These are phyloP conservation scores for Cytospora chrysosperma DNA, from an alignment of 2,329 filamentous ascomycete species.

Conservation along the genomic window DNA sequence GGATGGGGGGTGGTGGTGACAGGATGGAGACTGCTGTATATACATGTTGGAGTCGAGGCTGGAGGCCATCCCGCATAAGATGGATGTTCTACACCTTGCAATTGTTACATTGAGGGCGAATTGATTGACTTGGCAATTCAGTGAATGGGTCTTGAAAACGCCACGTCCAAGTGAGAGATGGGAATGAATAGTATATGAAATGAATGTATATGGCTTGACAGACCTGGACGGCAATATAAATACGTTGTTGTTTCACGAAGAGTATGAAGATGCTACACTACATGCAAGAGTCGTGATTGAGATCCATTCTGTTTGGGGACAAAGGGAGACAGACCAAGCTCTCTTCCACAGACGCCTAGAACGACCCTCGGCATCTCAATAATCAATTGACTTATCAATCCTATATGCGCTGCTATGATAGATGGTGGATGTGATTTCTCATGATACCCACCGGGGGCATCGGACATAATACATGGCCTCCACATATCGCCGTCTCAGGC, in stretches of 20 bases:
- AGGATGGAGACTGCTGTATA: background rate
- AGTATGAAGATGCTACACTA: no score
- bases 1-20: constrained; percentile 46
- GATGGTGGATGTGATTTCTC: background rate
- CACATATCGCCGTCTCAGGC: background rate
- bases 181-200: background rate
- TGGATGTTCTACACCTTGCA: background rate
- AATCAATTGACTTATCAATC: background rate
- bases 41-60: background rate
- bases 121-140: background rate
- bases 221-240: no score
- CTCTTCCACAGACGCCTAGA: no score
- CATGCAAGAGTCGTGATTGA: no score
- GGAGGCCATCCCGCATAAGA: background rate
- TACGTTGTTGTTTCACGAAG: no score
- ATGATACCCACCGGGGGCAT: background rate
- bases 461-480: background rate
- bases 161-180: background rate
- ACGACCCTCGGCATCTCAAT: no score
- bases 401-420: background rate
- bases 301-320: no score
- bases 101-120: background rate
- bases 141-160: background rate
- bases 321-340: no score
- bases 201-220: no score